These are phyloP conservation scores for Phytophthora foliorum DNA, from an alignment of 352 stramenopile species.

Conservation along the genomic window DNA sequence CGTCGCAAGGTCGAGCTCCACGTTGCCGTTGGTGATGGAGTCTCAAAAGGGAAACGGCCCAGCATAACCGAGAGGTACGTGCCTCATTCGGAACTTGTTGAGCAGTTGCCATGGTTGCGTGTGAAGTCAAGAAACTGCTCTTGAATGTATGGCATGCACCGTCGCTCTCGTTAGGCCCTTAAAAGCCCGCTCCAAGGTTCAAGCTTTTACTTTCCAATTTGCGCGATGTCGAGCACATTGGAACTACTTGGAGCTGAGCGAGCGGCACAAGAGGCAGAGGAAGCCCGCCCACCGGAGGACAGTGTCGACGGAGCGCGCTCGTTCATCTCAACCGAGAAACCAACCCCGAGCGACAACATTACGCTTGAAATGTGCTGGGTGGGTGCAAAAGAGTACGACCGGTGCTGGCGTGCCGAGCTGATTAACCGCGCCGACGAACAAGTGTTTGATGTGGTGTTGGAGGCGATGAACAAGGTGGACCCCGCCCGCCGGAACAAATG, in stretches of 20 bases:
- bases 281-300: background rate
- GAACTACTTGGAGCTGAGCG: conserved; percentile 3
- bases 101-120: background rate
- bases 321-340: conserved; percentile 1
- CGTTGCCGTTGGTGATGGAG: too few relatives aligned
- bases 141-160: too few relatives aligned
- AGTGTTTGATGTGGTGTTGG: background rate
- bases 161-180: too few relatives aligned
- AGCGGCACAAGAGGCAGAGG: conserved; percentile 1
- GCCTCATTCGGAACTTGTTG: too few relatives aligned
- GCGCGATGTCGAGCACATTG: background rate
- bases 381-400: conserved; percentile 2
- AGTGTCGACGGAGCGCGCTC: background rate
- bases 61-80: too few relatives aligned
- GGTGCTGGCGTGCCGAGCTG: background rate
- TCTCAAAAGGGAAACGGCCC: too few relatives aligned
- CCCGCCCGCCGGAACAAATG: background rate
- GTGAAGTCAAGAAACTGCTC: background rate
- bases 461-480: background rate
- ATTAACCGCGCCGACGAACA: background rate
- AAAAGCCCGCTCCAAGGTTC: too few relatives aligned
- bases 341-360: background rate
- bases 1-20: too few relatives aligned
- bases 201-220: background rate
- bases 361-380: conserved; percentile 11